Percentiles rank a stretch among this genome's conserved stretches.
Conservation (phyloP, 2,329 filamentous ascomycete species). For the Fusarium burgessii region DNA sequence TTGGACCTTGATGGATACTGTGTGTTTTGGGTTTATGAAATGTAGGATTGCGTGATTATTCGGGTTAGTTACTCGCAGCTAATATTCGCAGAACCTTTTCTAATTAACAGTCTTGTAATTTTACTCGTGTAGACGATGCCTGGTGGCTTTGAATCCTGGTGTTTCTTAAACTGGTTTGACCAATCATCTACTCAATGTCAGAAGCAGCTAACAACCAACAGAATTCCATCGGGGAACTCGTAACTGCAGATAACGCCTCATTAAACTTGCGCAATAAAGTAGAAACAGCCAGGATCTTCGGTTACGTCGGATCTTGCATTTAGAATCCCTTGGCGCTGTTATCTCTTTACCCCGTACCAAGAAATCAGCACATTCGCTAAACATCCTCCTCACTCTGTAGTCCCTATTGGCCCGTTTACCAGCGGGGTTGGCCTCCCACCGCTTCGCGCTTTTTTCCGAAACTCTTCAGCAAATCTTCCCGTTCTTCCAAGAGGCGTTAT, state of each 20-base stretch:
- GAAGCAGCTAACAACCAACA: not conserved
- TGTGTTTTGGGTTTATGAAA: not conserved
- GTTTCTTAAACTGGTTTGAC: not conserved
- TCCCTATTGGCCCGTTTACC: not conserved
- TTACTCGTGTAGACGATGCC: not conserved
- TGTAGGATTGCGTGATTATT: not conserved
- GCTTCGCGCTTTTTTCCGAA: not conserved
- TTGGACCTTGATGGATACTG: not conserved
- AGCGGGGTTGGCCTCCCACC: not conserved
- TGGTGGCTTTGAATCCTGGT: not conserved
- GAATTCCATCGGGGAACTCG: conserved; percentile 9
- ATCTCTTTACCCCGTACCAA: not conserved
- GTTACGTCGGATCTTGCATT: not conserved
- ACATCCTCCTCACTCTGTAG: not conserved
- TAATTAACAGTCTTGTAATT: not conserved
- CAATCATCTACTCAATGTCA: not conserved
- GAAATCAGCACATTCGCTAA: not conserved
- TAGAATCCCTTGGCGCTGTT: not conserved
- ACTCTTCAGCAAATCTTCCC: not conserved
- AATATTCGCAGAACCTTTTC: not conserved
- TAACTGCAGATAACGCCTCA: conserved; percentile 22
- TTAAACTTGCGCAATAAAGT: not conserved
- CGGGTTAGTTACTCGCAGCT: not conserved
- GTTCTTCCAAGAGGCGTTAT: conserved; percentile 7
- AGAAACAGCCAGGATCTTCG: not conserved